These are phyloP conservation scores for Stephanodiscus minutulus DNA, from an alignment of 108 stramenopile genomes.

Conservation along the genomic window DNA sequence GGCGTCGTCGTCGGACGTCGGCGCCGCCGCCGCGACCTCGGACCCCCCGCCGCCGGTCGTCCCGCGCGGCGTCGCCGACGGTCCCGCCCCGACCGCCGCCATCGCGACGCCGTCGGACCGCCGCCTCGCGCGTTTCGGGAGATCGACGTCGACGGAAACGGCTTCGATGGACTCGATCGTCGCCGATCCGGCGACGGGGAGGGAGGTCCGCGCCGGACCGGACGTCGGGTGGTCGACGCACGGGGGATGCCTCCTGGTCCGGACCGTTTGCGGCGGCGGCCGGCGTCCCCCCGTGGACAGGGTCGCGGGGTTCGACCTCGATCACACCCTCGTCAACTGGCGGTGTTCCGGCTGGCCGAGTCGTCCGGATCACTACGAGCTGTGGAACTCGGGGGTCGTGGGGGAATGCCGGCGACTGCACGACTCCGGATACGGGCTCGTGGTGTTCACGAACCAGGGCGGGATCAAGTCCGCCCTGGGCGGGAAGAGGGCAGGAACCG, in stretches of 20 bases:
- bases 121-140: no score
- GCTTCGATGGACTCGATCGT: not conserved
- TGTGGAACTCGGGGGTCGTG: slow-evolving; percentile 64
- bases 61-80: no score
- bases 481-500: slow-evolving; percentile 71
- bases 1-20: not conserved
- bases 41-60: no score
- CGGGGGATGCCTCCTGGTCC: slow-evolving; percentile 36
- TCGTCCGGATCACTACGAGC: slow-evolving; percentile 65
- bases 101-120: no score
- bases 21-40: no score
- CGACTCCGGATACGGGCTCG: slow-evolving; percentile 62
- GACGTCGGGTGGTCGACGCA: slow-evolving; percentile 41
- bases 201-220: slow-evolving; percentile 14
- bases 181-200: slow-evolving; percentile 33
- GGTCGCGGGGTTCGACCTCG: slow-evolving; percentile 84
- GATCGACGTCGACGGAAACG: not conserved
- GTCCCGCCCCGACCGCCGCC: no score
- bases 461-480: slow-evolving; percentile 61
- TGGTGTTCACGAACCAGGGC: slow-evolving; percentile 84
- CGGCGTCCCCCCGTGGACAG: slow-evolving; percentile 33
- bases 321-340: slow-evolving; percentile 76
- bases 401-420: slow-evolving; percentile 54
- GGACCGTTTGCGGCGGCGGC: slow-evolving; percentile 7
- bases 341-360: slow-evolving; percentile 57